Percentiles rank a stretch among this genome's conserved stretches.
These are phyloP conservation scores for Oehlia diaphana DNA, from an alignment of 192 early-diverging fungal genomes.

Conservation along the genomic window DNA sequence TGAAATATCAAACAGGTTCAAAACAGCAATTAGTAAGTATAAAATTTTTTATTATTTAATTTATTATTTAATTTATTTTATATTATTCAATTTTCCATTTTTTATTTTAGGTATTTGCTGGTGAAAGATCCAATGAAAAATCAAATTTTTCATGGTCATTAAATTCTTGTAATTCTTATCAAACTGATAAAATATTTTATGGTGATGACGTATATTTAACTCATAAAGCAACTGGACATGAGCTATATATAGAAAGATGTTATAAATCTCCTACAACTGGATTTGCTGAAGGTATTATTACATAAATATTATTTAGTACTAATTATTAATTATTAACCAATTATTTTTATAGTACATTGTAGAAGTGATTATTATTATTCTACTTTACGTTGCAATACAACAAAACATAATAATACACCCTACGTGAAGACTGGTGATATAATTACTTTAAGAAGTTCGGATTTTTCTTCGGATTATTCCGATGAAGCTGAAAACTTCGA, in stretches of 20 bases:
- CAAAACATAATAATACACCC: background rate
- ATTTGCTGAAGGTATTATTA: background rate
- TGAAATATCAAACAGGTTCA: background rate
- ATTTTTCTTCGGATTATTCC: background rate
- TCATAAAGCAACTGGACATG: background rate
- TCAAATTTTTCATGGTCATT: background rate
- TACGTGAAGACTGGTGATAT: background rate
- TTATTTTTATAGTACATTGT: background rate
- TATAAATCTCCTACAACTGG: background rate
- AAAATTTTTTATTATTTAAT: background rate
- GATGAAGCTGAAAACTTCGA: too few species aligned
- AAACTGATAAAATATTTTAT: background rate
- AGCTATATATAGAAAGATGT: background rate
- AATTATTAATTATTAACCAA: background rate
- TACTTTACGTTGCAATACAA: background rate
- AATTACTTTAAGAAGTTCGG: background rate
- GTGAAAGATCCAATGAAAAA: background rate
- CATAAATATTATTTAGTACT: background rate
- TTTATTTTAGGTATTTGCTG: background rate
- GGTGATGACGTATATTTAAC: background rate
- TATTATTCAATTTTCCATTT: background rate
- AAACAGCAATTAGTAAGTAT: background rate
- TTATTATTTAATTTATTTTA: background rate
- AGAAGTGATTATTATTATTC: background rate
- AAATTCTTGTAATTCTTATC: background rate